Evolutionary conservation across 2,329 filamentous ascomycete species (phyloP), one percentile per base, ranked within the genome.

Genomic region (Aspergillus sojae): DNA sequence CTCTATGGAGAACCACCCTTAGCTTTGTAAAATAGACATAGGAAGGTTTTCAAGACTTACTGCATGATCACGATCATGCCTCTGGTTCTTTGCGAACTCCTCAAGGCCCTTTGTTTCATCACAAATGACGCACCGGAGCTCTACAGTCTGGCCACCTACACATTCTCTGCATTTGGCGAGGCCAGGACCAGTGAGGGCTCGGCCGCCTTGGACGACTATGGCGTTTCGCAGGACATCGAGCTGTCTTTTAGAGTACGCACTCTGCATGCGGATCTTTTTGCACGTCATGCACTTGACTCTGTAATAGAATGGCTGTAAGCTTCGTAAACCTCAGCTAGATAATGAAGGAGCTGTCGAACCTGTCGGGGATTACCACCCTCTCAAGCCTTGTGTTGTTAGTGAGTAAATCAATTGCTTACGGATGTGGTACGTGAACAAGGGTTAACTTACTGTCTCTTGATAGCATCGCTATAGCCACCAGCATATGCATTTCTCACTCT

Each of bases 51-150:
- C 5, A 55, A 65, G 32, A 75, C 82, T 64, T 79, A 84, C 83
- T 30, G 79, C 80, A 45, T 68, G 70, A 62, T 83, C 83, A 1
- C 79, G 77, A 46, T 81, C 79, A 32, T 70, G 74, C 16, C 84
- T 78, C 73, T 85, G 81, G 7, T 67, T 67, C 65, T 84, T 86
- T 21, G 81, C 79, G 66, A 86, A 88, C 0, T 76, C 75, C 6
- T 83, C 80, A 2, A 85, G 62, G 0, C 78, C 74, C 67, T 85
- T 85, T 2, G 74, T 78, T 61, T 78, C 69, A 23, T 77, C 71
- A 68, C 86, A 88, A 43, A 80, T 74, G 36, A 67, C 70, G 67
- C 85, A 88, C 10, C 76, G 74, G 32, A 86, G 69, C 67, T 87
- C 85, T 4, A 78, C 72, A 2, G 77, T 65, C 54, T 80, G 79